These are phyloP conservation scores for Shiraia bambusicola DNA, from an alignment of 2,329 filamentous ascomycete species.

Conservation along the genomic window DNA sequence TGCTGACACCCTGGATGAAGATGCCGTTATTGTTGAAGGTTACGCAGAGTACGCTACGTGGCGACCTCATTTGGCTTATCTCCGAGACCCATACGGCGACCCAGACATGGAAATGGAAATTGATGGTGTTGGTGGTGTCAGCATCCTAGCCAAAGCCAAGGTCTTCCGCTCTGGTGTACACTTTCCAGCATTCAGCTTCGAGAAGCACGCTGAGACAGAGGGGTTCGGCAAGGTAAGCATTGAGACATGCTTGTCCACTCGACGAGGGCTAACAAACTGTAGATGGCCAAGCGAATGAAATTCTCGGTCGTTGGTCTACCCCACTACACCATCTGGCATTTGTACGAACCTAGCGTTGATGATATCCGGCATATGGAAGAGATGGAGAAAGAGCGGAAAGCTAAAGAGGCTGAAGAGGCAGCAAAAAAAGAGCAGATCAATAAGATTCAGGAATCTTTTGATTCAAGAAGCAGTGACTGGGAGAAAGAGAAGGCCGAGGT, in stretches of 20 bases:
- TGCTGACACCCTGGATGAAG: slow-evolving; percentile 92
- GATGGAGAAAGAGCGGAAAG: slow-evolving; percentile 86
- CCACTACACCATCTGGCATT: slow-evolving; percentile 98
- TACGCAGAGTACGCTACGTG: slow-evolving; percentile 99
- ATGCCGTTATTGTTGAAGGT: slow-evolving; percentile 97
- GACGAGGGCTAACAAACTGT: slow-evolving; percentile 24
- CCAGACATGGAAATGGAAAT: slow-evolving; percentile 99
- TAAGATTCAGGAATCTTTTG: slow-evolving; percentile 79
- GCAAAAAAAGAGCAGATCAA: slow-evolving; percentile 71
- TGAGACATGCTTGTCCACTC: no score
- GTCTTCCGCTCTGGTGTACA: slow-evolving; percentile 95
- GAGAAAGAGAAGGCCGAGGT: slow-evolving; percentile 85
- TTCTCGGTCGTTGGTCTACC: slow-evolving; percentile 94
- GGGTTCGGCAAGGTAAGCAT: slow-evolving; percentile 88
- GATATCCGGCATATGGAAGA: slow-evolving; percentile 98
- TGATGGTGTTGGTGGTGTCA: slow-evolving; percentile 95
- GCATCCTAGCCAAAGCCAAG: slow-evolving; percentile 91
- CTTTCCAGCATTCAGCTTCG: slow-evolving; percentile 97
- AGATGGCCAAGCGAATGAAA: slow-evolving; percentile 97
- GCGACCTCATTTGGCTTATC: slow-evolving; percentile 93
- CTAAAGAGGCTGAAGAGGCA: slow-evolving; percentile 77
- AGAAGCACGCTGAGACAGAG: slow-evolving; percentile 98
- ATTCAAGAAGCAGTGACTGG: slow-evolving; percentile 77
- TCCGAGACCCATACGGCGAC: slow-evolving; percentile 94
- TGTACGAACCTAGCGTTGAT: slow-evolving; percentile 98